Percentiles rank a stretch among this genome's conserved stretches.
These are phyloP conservation scores for Priceomyces fermenticarens DNA, from an alignment of 805 yeast genomes.

Conservation along the genomic window DNA sequence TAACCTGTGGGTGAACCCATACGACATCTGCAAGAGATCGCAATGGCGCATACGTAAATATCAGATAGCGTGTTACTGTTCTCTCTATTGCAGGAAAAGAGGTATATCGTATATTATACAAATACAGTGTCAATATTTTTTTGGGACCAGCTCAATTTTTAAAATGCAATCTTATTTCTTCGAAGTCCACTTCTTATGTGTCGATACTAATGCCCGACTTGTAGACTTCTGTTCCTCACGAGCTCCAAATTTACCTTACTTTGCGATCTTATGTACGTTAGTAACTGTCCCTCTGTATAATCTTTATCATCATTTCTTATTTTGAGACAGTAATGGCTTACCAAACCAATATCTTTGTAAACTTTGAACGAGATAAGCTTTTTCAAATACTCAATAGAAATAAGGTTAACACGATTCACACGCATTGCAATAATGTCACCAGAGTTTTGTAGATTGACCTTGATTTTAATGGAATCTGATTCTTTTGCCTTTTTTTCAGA, in stretches of 20 bases:
- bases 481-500: neutral
- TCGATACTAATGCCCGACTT: no score
- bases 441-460: constrained; percentile 21
- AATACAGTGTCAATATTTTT: no score
- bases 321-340: constrained; percentile 24
- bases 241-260: constrained; percentile 24
- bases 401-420: constrained; percentile 20
- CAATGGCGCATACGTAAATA: no score
- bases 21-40: no score
- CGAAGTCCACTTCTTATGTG: no score
- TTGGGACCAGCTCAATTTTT: no score
- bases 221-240: constrained; percentile 14
- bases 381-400: constrained; percentile 24
- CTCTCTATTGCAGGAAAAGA: no score
- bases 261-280: constrained; percentile 15
- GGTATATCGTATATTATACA: no score
- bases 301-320: constrained; percentile 13
- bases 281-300: constrained; percentile 12
- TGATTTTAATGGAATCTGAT: constrained; percentile 18
- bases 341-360: constrained; percentile 26
- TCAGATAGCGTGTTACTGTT: no score
- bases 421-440: constrained; percentile 28
- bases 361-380: constrained; percentile 25
- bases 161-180: no score
- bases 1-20: no score